Evolutionary conservation across 768 basidiomycete genomes (phyloP), one percentile per base, ranked within the genome.

Genomic region (Phylloporus arenicola): DNA sequence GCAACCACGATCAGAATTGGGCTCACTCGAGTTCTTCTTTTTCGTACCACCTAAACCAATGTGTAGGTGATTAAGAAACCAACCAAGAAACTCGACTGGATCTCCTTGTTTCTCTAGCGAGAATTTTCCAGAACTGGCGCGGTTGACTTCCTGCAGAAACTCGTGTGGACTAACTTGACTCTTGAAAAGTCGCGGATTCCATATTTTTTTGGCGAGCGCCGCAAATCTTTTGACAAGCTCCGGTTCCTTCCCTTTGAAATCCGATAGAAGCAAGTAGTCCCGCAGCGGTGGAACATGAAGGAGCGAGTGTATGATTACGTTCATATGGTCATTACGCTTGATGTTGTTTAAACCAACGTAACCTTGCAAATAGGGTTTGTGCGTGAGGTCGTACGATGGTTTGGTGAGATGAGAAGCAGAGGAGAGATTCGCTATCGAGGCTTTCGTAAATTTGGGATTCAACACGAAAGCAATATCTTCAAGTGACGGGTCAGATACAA

Each of bases 81-180:
- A 99, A 27, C 91, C 84, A 38, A 99, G 70, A 63, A 98, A 99
- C 60, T 97, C 96, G 2, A 91, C 83, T 13, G 96, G 96, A 67
- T 99, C 96, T 1, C 96, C 96, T 70, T 93, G 92, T 63, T 88
- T 78, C 62, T 95, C 94, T 57, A 97, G 76, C 54, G 90, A 84
- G 72, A 94, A 98, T 71, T 91, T 92, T 14, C 91, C 93, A 41
- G 73, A 79, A 61, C 91, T 94, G 43, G 87, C 86, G 56, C 92
- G 79, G 58, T 87, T 86, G 48, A 98, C 94, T 70, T 98, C 96
- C 69, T 99, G 96, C 49, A 99, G 71, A 67, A 98, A 93, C 66
- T 99, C 96, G 66, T 99, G 96, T n/a, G 96, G 96, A 58, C 86
- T 90, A 59, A 97, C 93, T 77, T 99, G 96, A 53, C 88, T 86